Evolutionary conservation across 2,329 filamentous ascomycete genomes (phyloP), one percentile per base, ranked within the genome.

Genomic region (Aotearoamyces nothofagi): DNA sequence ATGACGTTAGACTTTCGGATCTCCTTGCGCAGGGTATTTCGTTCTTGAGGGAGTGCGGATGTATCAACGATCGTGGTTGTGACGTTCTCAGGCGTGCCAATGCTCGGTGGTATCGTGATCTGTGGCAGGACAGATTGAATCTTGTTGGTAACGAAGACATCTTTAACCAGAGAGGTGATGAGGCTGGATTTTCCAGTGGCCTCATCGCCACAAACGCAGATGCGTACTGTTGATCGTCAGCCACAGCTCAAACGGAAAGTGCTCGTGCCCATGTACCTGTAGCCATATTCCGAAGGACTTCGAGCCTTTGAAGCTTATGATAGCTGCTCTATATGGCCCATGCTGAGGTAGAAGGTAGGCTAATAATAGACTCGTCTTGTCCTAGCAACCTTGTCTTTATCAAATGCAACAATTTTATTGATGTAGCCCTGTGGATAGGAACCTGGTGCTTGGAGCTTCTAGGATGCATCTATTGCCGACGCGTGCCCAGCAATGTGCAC

Each of bases 21-120:
- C 57, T 96, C 90, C 51, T 90, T 90, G 36, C 86, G 78, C 34
- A 98, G 63, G 11, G 77, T 86, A 34, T 78, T 81, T 41, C 90
- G 77, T 50, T 98, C 87, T 53, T 94, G 86, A 1, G 90, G 90
- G 7, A 92, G 70, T 20, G 90, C 84, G 17, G 87, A 96, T 17
- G 90, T 98, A 55, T 98, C 90, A 59, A 98, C 83, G 45, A 98
- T 87, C 41, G 83, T 93, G 9, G 90, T 98, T 27, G 84, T 92
- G 50, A 96, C 83, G 65, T 93, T 93, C 45, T 96, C 86, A 26
- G 86, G 86, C 5, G 86, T 93, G 34, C 83, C 84, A 41, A 93
- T 79, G 45, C 77, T 87, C 13, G 87, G 86, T 22, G 87, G 87
- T 20, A 98, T 84, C 15, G 86, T 94, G 41, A 98, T 92, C 51